Base-by-base conservation (phyloP, 257 asterid species). In the Galeopsis tetrahit region DNA sequence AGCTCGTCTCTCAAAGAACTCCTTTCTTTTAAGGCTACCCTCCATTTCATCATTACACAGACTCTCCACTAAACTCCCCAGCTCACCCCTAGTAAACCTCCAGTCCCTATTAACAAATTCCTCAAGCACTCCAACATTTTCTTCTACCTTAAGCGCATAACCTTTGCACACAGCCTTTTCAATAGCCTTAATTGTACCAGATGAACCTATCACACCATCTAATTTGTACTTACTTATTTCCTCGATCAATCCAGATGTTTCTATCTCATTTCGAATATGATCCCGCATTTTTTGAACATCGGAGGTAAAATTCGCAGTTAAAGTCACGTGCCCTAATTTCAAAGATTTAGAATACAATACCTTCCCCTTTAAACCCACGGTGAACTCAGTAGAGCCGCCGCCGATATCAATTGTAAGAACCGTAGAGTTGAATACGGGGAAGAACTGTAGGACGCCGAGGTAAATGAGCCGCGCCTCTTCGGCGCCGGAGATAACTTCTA, bases 381-480 rank as follows among this genome's bases (percentile, higher is more conserved):
- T 74, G 72, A 89, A 85, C 75, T 91, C 96, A 34, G 97, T 89
- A 1, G 96, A 89, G 14, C 97, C 97, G 35, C 97, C 96, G 36
- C 97, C 97, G 10, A 91, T 91, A 72, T 91, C 97, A 5, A 91
- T 74, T 0, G 90, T 82, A 13, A 91, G 93, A 7, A 87, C 80
- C 39, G 86, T 86, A 31, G 81, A 74, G 42, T 60, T 34, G 70
- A 77, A 68, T 68, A 87, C 82, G 0, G 96, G 90, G 55, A 73
- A 80, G 60, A 89, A 91, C 66, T 91, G 95, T 3, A 91, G 84
- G 64, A 87, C 83, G 7, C 97, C 97, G 11, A 82, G 82, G 82
- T 91, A 91, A 62, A 82, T 79, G 4, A 91, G 85, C 51, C 93
- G 88, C 36, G 97, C 97, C 77, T 91, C 97, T n/a, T 91, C 93